Evolutionary conservation across 2,329 filamentous ascomycete genomes (phyloP), one percentile per base, ranked within the genome.

Genomic region (Colletotrichum falcatum): DNA sequence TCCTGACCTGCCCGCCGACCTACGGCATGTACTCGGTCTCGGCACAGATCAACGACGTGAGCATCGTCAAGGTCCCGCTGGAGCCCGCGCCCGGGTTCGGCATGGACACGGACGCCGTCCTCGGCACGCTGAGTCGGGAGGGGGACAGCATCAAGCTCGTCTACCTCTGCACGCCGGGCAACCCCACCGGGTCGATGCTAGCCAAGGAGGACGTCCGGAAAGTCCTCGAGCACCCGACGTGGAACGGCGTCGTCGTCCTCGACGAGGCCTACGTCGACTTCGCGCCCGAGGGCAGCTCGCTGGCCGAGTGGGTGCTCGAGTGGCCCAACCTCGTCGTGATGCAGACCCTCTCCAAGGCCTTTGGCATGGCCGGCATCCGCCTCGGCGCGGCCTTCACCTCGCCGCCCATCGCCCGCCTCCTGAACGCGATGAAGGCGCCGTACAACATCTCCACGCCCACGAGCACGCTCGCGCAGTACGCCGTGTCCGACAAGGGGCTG

Each of bases 1-100:
- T 99, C 78, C 88, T 99, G 44, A 95, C 94, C 51, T 98, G 95
- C 78, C 96, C 96, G 23, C 96, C 96, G 1, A 99, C 96, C 0
- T 99, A 99, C 80, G 96, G 96, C 83, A 99, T 99, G 96, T 99
- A 99, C 85, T 86, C 90, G 56, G 96, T 99, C 23, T 97, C 94
- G 8, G 96, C 96, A 1, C 92, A 97, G 79, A 92, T 98, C 75
- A 99, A 99, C 83, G 96, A 98, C 78, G 87, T 99, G 26, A 87
- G 87, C 55, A 89, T 98, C 33, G 91, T 97, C 75, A 94, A 92
- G 79, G 90, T 98, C n/a, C 94, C 95, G 0, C 85, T 98, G 28
- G 87, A 93, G 58, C 86, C 88, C 1, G 88, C 90, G 1, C 91
- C 93, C 1, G 85, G 81, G 5, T 99, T 98, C 81, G 86, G 86